These are phyloP conservation scores for Apocynum venetum DNA, from an alignment of 257 asterid species.

Conservation along the genomic window DNA sequence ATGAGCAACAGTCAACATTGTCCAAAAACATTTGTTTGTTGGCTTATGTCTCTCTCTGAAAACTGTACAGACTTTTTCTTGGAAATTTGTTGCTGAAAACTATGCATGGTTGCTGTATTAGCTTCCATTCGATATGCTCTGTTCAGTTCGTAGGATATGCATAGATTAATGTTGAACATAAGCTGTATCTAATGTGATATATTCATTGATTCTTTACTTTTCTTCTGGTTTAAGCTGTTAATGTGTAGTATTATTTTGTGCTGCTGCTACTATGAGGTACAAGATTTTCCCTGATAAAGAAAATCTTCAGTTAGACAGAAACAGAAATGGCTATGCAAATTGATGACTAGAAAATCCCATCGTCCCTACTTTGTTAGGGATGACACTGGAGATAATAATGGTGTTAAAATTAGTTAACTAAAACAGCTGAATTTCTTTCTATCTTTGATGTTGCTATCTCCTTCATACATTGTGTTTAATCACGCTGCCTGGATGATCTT, in stretches of 20 bases:
- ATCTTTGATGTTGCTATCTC: background rate
- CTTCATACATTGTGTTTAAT: background rate
- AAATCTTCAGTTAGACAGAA: no score
- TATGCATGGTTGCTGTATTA: constrained; percentile 13
- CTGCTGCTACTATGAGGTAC: background rate
- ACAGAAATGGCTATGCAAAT: no score
- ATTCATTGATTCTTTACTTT: constrained; percentile 17
- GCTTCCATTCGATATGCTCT: constrained; percentile 7
- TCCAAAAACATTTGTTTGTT: constrained; percentile 23
- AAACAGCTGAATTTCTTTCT: background rate
- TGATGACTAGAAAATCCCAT: no score
- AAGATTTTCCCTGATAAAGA: background rate
- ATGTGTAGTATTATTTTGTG: no score
- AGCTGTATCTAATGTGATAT: constrained; percentile 12
- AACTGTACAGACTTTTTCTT: constrained; percentile 51
- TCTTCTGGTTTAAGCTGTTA: background rate
- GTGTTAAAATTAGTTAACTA: no score
- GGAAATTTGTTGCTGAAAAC: constrained; percentile 16
- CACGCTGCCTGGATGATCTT: background rate
- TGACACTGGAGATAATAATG: no score
- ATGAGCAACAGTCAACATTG: constrained; percentile 31
- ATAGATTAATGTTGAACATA: background rate
- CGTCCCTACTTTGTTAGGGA: no score
- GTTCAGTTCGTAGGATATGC: constrained; percentile 9
- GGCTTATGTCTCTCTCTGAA: constrained; percentile 37